Evolutionary conservation across 106 monocot genomes (phyloP).

Genomic region (Acorus gramineus): DNA sequence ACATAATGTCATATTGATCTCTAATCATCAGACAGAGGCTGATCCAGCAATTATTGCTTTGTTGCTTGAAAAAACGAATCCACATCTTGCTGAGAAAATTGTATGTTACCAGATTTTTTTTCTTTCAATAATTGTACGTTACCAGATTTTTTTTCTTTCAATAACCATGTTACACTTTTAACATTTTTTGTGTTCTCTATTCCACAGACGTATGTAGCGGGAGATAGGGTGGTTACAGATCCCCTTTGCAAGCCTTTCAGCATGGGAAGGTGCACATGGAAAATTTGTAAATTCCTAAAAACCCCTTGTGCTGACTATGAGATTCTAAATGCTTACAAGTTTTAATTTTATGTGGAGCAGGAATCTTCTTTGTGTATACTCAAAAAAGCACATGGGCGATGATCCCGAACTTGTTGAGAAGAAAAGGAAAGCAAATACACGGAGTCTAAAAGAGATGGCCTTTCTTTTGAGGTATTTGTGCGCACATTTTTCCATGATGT

Average conservation of each 20-base stretch:
- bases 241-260: conserved; percentile 32
- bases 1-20: conserved; percentile 83
- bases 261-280: conserved; percentile 21
- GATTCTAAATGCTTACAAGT: background rate
- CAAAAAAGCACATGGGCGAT: too few relatives aligned
- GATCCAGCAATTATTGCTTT: conserved; percentile 84
- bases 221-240: conserved; percentile 24
- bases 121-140: conserved; percentile 53
- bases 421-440: too few relatives aligned
- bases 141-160: background rate
- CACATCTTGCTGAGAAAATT: conserved; percentile 58
- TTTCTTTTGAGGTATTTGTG: background rate
- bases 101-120: conserved; percentile 17
- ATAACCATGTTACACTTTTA: background rate
- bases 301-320: background rate
- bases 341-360: too few relatives aligned
- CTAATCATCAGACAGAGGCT: conserved; percentile 83
- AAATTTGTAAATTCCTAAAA: too few relatives aligned
- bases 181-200: background rate
- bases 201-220: conserved; percentile 17
- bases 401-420: too few relatives aligned
- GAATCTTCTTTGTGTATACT: too few relatives aligned
- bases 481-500: conserved; percentile 4
- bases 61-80: conserved; percentile 65
- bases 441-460: too few relatives aligned